A percentile compares a stretch with the other conserved stretches of the same genome.
Evolutionary conservation across 345 rosid species (phyloP).

Genomic region (Eucalyptus polybractea): DNA sequence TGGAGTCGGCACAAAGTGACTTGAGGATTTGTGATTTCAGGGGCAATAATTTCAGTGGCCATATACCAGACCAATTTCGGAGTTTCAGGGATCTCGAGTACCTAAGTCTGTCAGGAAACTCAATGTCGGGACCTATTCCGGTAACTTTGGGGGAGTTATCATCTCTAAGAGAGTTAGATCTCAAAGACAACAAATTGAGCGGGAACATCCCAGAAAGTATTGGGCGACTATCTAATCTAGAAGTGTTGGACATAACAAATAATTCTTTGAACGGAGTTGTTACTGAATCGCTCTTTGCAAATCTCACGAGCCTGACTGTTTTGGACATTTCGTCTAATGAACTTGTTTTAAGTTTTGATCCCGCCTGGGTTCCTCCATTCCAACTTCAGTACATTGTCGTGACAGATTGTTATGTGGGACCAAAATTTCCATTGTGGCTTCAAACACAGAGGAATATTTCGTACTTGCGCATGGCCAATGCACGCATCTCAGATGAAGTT

Average conservation of each 20-base stretch:
- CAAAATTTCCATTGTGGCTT: not conserved
- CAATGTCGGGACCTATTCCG: too few species aligned
- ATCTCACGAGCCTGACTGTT: accelerated
- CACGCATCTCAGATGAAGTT: not conserved
- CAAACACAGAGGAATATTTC: not conserved
- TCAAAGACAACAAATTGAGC: too few species aligned
- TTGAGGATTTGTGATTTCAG: too few species aligned
- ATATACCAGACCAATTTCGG: too few species aligned
- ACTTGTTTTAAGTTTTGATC: not conserved
- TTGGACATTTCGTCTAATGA: accelerated
- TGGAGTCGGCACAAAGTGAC: too few species aligned
- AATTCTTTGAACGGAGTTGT: not conserved
- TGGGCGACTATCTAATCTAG: too few species aligned
- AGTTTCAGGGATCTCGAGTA: too few species aligned
- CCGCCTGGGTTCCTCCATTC: not conserved
- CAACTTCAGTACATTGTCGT: accelerated
- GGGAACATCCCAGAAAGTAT: too few species aligned
- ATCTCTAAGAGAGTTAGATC: too few species aligned
- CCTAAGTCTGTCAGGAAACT: too few species aligned
- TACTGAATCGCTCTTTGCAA: not conserved
- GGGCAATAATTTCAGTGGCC: too few species aligned
- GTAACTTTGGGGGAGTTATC: too few species aligned
- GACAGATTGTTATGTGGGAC: accelerated
- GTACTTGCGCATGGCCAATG: accelerated
- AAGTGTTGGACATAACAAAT: accelerated